Base-by-base conservation (phyloP, 139 green algal genomes). In the Mesotaenium endlicherianum region DNA sequence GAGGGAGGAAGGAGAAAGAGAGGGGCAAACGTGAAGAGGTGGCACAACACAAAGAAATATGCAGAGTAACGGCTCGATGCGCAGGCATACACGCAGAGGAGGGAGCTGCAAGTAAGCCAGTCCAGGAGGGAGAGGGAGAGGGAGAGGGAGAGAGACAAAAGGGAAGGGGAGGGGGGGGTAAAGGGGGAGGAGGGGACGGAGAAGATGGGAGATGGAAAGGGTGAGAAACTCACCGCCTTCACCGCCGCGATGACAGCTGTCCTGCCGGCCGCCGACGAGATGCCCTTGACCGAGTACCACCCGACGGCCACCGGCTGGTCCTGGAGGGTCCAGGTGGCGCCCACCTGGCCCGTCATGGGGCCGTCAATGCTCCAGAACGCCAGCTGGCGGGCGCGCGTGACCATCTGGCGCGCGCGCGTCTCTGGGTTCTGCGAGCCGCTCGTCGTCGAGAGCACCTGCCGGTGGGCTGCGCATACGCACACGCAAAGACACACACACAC, bases 311-410 rank as follows among this genome's bases (percentile, higher is more conserved):
- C 11, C 4, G 16, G 41, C 41, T 34, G 16, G n/a, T 64, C 16
- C 5, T 14, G 5, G n/a, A 78, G 31, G 41, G 42, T n/a, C 70
- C 70, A 78, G 5, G 36, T 55, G 6, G 34, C 4, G 11, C 70
- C 70, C 5, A 78, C 8, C n/a, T 78, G 38, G 45, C 70, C 70
- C 34, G 36, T 14, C 31, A 49, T 49, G 42, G 40, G 6, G 14
- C 70, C 70, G 6, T 78, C 70, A 78, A 38, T 20, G 70, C 47
- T 67, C 47, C 8, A 14, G 41, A 72, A 64, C 50, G 20, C n/a
- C n/a, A n/a, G n/a, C n/a, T n/a, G n/a, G n/a, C n/a, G n/a, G n/a
- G n/a, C n/a, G n/a, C n/a, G n/a, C n/a, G n/a, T n/a, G n/a, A n/a
- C n/a, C n/a, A n/a, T n/a, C n/a, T n/a, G n/a, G n/a, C n/a, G n/a